phyloP scores from a whole-genome alignment of 192 early-diverging fungal species.

The Entophlyctis luteolus region DNA sequence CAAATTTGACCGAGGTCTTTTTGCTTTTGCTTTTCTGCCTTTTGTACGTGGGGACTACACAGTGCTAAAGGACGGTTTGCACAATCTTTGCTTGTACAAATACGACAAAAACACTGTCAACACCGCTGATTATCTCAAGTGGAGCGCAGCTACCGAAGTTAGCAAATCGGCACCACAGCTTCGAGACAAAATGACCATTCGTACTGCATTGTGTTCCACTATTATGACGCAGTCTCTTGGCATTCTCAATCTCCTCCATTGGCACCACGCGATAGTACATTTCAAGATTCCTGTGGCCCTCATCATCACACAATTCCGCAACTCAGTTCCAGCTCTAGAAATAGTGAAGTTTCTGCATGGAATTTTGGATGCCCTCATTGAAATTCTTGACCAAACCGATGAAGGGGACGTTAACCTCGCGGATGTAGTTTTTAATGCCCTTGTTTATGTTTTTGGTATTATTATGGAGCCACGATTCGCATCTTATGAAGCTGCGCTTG shows the following conservation, averaged over 20 bases:
- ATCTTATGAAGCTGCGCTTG: constrained; percentile 53
- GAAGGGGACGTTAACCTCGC: constrained; percentile 22
- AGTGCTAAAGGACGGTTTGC: constrained; percentile 57
- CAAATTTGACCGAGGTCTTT: constrained; percentile 28
- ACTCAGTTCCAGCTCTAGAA: constrained; percentile 55
- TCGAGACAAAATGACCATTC: constrained; percentile 49
- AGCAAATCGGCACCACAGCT: constrained; percentile 17
- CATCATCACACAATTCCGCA: constrained; percentile 32
- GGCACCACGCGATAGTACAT: constrained; percentile 42
- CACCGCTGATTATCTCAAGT: constrained; percentile 49
- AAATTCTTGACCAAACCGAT: constrained; percentile 39
- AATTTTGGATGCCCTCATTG: constrained; percentile 63
- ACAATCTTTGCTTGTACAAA: constrained; percentile 59
- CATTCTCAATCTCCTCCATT: constrained; percentile 63
- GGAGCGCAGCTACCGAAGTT: constrained; percentile 29
- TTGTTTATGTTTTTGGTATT: constrained; percentile 57
- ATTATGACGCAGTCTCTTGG: constrained; percentile 61
- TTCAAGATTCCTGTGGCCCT: constrained; percentile 32
- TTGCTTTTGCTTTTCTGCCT: constrained; percentile 64
- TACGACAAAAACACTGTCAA: constrained; percentile 48
- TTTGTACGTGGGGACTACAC: constrained; percentile 44
- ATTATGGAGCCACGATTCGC: constrained; percentile 60
- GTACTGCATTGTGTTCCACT: constrained; percentile 63
- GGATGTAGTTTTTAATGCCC: constrained; percentile 44
- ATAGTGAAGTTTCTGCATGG: constrained; percentile 64